Evolutionary conservation across 495 filamentous ascomycete genomes (phyloP), one percentile per base, ranked within the genome.

Genomic region (Tuber indicum): DNA sequence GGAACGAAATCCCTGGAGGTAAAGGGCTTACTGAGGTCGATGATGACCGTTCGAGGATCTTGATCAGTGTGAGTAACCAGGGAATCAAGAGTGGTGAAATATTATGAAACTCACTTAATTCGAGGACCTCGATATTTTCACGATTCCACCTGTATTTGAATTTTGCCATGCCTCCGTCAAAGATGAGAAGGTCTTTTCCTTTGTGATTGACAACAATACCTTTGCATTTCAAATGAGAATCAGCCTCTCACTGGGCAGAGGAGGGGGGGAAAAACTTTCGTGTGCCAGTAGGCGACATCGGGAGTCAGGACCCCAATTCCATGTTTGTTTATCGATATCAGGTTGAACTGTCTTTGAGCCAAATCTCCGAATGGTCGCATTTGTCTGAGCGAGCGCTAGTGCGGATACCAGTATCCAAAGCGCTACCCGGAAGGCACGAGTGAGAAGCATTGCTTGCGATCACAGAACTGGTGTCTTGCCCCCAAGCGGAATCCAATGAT

Each of bases 11-110:
- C 58, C 19, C 71, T 26, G 23, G 75, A 73, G 32, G 70, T 71
- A 44, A 78, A 78, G 39, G 0, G 19, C 39, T 70, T 47, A 17
- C 39, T 44, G 26, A 78, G 77, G 42, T 78, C 77, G 16, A 77
- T 9, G 21, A 72, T 62, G 8, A 77, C 71, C 44, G 77, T 78
- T 75, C 77, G 76, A 32, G 75, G 70, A 70, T 78, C 77, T 78
- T n/a, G 19, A 44, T 36, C 12, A 23, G 21, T 47, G 21, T 47
- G 41, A 77, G 36, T 16, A 23, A 21, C 39, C 6, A 5, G 47
- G 43, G 46, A 21, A 72, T 44, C 10, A 62, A 0, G 3, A 26
- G 8, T 44, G 42, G 21, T 9, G 12, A 21, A 19, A 52, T 41
- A 74, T n/a, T n/a, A n/a, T 47, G 16, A 12, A n/a, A 78, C 77